Conservation (phyloP, 345 rosid species). For the Brassica carinata region DNA sequence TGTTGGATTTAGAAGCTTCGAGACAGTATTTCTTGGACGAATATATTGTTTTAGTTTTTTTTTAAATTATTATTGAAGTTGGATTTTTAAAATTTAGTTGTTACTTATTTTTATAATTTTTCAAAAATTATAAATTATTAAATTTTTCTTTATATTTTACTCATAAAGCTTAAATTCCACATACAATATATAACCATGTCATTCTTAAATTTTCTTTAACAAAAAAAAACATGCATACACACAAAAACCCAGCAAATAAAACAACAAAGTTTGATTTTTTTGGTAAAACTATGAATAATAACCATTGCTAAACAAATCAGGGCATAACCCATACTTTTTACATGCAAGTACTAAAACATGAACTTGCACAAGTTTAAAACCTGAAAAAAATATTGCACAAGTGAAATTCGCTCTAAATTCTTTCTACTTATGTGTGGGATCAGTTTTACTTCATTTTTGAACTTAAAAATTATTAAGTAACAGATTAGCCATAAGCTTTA, state of each 20-base stretch:
- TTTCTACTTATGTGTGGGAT: background rate
- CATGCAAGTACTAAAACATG: background rate
- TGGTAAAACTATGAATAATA: background rate
- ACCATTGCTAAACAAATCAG: background rate
- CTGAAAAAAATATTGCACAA: background rate
- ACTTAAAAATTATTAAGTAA: background rate
- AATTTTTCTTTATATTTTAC: background rate
- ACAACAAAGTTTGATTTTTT: background rate
- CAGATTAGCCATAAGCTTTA: background rate
- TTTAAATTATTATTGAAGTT: background rate
- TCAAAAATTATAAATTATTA: background rate
- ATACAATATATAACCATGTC: background rate
- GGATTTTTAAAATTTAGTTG: background rate
- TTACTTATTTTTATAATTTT: background rate
- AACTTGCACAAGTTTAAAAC: background rate
- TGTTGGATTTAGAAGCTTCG: slow-evolving; percentile 15
- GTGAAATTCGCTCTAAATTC: background rate
- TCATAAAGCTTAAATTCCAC: background rate
- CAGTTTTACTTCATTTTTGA: background rate
- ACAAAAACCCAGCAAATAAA: background rate
- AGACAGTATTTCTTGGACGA: background rate
- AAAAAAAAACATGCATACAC: background rate
- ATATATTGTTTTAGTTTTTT: no score
- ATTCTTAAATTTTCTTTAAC: background rate
- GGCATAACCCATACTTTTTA: background rate